phyloP scores from a whole-genome alignment of 495 filamentous ascomycete species.

The Penicillium egyptiacum region DNA sequence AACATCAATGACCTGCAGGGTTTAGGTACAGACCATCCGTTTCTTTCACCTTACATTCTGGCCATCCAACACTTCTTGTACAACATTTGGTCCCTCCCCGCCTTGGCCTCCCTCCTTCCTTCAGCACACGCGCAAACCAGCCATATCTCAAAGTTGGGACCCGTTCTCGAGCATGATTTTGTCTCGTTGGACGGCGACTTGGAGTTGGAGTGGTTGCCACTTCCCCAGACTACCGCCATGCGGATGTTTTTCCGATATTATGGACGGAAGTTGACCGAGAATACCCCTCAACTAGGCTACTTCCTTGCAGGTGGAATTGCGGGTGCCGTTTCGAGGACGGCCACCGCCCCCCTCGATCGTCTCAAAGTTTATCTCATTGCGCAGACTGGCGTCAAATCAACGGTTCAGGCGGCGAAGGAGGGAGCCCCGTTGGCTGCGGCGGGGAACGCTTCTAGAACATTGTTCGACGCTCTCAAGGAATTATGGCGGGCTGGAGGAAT shows the following conservation, averaged over 20 bases:
- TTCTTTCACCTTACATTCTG: slow-evolving; percentile 57
- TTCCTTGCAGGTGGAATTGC: slow-evolving; percentile 93
- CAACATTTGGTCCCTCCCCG: slow-evolving; percentile 40
- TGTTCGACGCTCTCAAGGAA: slow-evolving; percentile 68
- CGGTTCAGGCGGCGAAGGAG: slow-evolving; percentile 65
- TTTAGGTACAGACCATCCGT: slow-evolving; percentile 83
- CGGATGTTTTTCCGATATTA: slow-evolving; percentile 51
- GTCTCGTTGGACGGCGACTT: slow-evolving; percentile 38
- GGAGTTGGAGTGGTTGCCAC: slow-evolving; percentile 47
- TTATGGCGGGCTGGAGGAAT: slow-evolving; percentile 88
- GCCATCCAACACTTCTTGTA: slow-evolving; percentile 43
- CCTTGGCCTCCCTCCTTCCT: slow-evolving; percentile 41
- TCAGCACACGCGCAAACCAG: slow-evolving; percentile 41
- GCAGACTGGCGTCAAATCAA: slow-evolving; percentile 67
- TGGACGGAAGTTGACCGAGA: slow-evolving; percentile 61
- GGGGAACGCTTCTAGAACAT: slow-evolving; percentile 63
- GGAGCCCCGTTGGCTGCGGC: slow-evolving; percentile 67
- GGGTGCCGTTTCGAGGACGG: slow-evolving; percentile 87
- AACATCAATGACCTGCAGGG: slow-evolving; percentile 87
- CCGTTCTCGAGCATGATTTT: slow-evolving; percentile 33
- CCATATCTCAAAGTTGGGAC: slow-evolving; percentile 24
- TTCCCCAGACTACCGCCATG: slow-evolving; percentile 48
- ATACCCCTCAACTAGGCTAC: slow-evolving; percentile 80
- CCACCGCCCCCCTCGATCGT: slow-evolving; percentile 93
- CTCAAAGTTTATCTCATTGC: slow-evolving; percentile 97